phyloP scores from a whole-genome alignment of 1,284 basidiomycete species.

The Trametes polyzona region DNA sequence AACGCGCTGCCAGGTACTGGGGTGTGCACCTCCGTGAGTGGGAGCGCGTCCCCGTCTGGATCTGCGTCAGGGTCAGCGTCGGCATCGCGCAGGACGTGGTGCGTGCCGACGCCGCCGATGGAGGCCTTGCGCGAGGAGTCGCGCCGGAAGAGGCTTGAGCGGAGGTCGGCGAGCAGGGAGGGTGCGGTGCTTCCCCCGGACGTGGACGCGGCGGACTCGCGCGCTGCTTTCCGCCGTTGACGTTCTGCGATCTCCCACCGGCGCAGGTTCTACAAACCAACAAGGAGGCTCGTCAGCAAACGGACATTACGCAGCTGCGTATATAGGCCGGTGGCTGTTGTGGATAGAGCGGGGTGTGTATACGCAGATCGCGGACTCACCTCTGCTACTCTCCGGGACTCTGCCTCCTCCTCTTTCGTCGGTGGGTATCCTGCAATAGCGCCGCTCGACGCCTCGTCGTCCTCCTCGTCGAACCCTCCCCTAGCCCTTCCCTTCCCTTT shows the following conservation, averaged over 20 bases:
- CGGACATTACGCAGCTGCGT: not conserved
- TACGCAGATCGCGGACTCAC: too few species aligned
- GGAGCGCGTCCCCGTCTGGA: constrained; percentile 42
- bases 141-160: constrained; percentile 56
- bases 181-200: constrained; percentile 32
- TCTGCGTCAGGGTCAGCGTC: constrained; percentile 42
- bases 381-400: constrained; percentile 71
- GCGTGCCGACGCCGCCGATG: constrained; percentile 39
- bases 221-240: constrained; percentile 64
- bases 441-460: constrained; percentile 30
- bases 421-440: constrained; percentile 61
- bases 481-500: constrained; percentile 34
- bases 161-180: constrained; percentile 58
- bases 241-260: constrained; percentile 77
- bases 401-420: constrained; percentile 61
- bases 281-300: too few species aligned
- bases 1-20: constrained; percentile 29
- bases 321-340: not conserved
- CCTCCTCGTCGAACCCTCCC: constrained; percentile 33
- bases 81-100: constrained; percentile 32
- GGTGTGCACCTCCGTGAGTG: constrained; percentile 54
- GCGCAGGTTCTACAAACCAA: constrained; percentile 68
- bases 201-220: constrained; percentile 47
- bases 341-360: not conserved
- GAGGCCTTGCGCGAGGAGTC: constrained; percentile 34